Base-by-base conservation (phyloP, 176 grass and related monocot genomes). In the Poa pratensis region DNA sequence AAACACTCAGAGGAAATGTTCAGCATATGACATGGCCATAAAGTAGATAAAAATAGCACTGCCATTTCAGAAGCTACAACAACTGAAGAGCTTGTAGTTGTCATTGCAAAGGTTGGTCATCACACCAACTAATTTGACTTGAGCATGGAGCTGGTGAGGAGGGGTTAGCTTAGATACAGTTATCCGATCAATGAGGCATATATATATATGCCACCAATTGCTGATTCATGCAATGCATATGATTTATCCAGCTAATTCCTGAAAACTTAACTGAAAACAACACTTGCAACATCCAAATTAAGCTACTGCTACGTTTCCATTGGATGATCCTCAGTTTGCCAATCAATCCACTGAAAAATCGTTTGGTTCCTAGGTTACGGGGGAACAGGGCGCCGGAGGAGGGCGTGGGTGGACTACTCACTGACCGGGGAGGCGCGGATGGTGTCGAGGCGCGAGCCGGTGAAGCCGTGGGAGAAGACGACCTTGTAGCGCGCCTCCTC, bases 401-500 rank as follows among this genome's bases (percentile, higher is more conserved):
- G 7, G 17, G 35, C 3, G 58, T 13, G 58, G 58, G 20, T 13
- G 42, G 5, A 2, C 7, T 7, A 76, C 77, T 85, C 0, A 79
- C 87, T 88, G 3, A 97, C 94, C 85, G 78, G 87, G 30, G 94
- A 90, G 46, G 87, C 43, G 57, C 82, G 75, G 24, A 88, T 28
- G 66, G 16, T 24, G 87, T 91, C 90, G 73, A 82, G 66, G 7
- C 91, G 83, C 30, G 92, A 90, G 45, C 91, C 83, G 54, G 64
- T 52, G 79, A 97, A 97, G 5, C 94, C 94, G 66, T 97, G 94
- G 89, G 88, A 91, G 80, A 88, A 61, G 70, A 97, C 83, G 88
- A 97, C 89, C 87, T 80, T 94, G 87, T 78, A 88, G 23, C 85
- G 26, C 43, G 94, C 94, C 28, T 65, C 82, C 51, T 92, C 92